Evolutionary conservation across 2,329 filamentous ascomycete species (phyloP).

Genomic region (Cladosporium sp.): DNA sequence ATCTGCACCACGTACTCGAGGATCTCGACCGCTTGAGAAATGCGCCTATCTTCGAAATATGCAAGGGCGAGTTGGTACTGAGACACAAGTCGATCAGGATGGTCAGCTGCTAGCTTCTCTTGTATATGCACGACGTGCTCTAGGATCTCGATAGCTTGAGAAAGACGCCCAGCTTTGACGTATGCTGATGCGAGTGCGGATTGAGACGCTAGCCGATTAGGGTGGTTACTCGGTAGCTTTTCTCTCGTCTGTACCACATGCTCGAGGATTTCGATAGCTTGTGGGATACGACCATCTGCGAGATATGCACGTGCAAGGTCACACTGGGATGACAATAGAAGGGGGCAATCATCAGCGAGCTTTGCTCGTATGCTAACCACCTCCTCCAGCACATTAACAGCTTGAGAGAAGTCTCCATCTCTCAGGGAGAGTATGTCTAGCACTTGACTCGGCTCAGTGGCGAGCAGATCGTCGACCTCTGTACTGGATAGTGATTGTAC

Average conservation of each 20-base stretch:
- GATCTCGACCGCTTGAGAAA: neutral
- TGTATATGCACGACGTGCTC: neutral
- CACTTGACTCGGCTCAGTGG: neutral
- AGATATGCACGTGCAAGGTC: neutral
- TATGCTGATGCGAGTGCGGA: neutral
- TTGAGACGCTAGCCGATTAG: neutral
- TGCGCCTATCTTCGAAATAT: neutral
- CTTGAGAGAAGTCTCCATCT: neutral
- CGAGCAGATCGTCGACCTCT: neutral
- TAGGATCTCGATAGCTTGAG: neutral
- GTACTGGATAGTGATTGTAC: neutral
- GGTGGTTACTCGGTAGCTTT: neutral
- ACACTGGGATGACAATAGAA: neutral
- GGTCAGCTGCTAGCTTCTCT: neutral
- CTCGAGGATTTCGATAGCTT: neutral
- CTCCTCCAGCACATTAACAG: neutral
- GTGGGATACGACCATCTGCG: neutral
- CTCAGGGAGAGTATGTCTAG: neutral
- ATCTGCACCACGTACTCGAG: neutral
- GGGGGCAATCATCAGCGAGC: neutral
- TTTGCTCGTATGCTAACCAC: neutral
- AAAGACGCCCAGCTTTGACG: neutral
- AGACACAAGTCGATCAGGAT: neutral
- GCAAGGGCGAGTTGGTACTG: neutral
- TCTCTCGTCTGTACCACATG: neutral